Percentiles rank a stretch among this genome's conserved stretches.
These are phyloP conservation scores for Phytopythium oedochilum DNA, from an alignment of 352 stramenopile genomes.

Conservation along the genomic window DNA sequence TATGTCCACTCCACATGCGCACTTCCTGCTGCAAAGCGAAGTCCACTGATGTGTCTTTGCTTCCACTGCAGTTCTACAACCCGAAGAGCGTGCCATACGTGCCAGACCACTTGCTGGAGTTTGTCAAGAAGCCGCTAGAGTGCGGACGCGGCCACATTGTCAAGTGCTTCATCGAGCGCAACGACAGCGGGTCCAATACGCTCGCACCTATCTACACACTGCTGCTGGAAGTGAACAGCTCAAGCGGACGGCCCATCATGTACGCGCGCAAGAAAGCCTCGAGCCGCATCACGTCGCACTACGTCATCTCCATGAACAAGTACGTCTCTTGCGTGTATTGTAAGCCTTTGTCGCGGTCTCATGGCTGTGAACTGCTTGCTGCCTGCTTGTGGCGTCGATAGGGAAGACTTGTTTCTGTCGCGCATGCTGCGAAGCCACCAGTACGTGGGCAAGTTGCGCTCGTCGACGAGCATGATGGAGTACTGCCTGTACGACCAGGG, in stretches of 20 bases:
- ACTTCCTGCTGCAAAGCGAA: neutral
- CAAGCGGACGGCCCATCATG: slow-evolving; percentile 77
- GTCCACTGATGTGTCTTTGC: neutral
- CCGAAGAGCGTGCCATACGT: slow-evolving; percentile 80
- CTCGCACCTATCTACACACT: slow-evolving; percentile 81
- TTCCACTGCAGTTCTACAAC: slow-evolving; percentile 60
- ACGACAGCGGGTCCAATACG: slow-evolving; percentile 71
- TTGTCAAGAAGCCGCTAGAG: slow-evolving; percentile 73
- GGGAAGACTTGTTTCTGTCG: slow-evolving; percentile 76
- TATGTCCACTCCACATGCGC: slow-evolving; percentile 3
- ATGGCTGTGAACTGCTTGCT: neutral
- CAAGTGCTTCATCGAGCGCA: slow-evolving; percentile 89
- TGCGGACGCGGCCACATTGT: slow-evolving; percentile 73
- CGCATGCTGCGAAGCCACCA: slow-evolving; percentile 80
- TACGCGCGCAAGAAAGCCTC: slow-evolving; percentile 77
- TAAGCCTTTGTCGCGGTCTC: no score
- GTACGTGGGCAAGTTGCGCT: slow-evolving; percentile 85
- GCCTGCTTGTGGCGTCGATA: slow-evolving; percentile 2
- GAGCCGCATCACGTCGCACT: slow-evolving; percentile 79
- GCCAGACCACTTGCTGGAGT: slow-evolving; percentile 75
- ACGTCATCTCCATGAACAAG: slow-evolving; percentile 85
- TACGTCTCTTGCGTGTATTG: slow-evolving; percentile 9
- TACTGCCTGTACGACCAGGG: slow-evolving; percentile 85
- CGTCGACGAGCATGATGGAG: slow-evolving; percentile 77
- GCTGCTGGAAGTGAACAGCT: slow-evolving; percentile 81